Percentiles rank a stretch among this genome's conserved stretches.
Evolutionary conservation across 345 rosid genomes (phyloP).

Genomic region (Abelmoschus esculentus): DNA sequence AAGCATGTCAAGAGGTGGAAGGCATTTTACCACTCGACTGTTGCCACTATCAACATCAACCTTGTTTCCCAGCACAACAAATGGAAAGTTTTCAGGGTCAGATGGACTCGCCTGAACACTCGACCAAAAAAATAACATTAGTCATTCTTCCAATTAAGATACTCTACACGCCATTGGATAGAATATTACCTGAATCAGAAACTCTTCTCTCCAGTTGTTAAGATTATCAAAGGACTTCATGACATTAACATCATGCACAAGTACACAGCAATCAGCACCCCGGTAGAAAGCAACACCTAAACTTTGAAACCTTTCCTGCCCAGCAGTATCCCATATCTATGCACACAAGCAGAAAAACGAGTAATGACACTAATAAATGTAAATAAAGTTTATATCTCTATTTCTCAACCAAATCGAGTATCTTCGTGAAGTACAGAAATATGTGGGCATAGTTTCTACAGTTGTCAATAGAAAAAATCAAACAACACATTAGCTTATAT

Average conservation of each 20-base stretch:
- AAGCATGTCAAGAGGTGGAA: neutral
- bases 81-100: constrained; percentile 85
- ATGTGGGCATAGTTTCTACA: neutral
- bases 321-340: constrained; percentile 94
- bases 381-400: neutral
- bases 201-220: constrained; percentile 91
- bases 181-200: constrained; percentile 63
- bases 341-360: neutral
- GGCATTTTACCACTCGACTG: constrained; percentile 67
- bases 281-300: constrained; percentile 90
- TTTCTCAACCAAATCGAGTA: neutral
- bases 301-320: constrained; percentile 91
- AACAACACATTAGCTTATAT: neutral
- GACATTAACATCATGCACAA: constrained; percentile 81
- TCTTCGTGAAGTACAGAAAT: neutral
- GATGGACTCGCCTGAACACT: constrained; percentile 68
- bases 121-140: neutral
- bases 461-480: neutral
- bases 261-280: constrained; percentile 92
- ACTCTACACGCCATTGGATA: neutral
- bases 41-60: constrained; percentile 82
- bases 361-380: neutral
- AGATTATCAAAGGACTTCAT: constrained; percentile 79
- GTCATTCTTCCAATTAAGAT: neutral
- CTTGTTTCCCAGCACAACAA: constrained; percentile 86